phyloP scores from a whole-genome alignment of 164 flowering plant species.

The Tinospora cordifolia region DNA sequence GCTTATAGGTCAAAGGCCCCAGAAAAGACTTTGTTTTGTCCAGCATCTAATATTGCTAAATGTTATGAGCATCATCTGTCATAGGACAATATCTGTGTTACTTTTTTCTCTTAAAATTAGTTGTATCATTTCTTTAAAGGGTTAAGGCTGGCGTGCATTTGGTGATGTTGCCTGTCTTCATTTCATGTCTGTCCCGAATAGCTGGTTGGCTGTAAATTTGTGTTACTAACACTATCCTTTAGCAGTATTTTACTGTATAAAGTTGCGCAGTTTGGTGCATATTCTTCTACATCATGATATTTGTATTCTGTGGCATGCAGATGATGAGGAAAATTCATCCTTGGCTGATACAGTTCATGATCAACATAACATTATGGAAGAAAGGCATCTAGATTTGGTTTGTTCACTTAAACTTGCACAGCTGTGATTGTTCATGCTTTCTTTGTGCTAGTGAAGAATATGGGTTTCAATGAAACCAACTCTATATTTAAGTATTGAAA shows the following conservation, averaged over 20 bases:
- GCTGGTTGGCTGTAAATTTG: not conserved
- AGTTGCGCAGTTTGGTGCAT: not conserved
- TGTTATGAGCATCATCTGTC: not conserved
- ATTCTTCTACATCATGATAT: not conserved
- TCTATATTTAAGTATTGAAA: slow-evolving; percentile 2
- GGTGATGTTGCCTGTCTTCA: not conserved
- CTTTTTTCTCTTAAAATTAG: not conserved
- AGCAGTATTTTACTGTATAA: not conserved
- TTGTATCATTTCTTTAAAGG: not conserved
- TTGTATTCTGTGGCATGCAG: slow-evolving; percentile 12
- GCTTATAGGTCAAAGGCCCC: not conserved
- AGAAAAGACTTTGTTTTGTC: not conserved
- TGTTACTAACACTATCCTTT: not conserved
- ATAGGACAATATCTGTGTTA: not conserved
- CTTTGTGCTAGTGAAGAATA: not conserved
- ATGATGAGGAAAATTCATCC: slow-evolving; percentile 19
- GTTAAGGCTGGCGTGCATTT: slow-evolving; percentile 4
- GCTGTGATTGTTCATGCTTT: not conserved
- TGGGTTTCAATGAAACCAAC: not conserved
- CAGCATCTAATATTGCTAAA: not conserved
- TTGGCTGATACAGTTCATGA: slow-evolving; percentile 2
- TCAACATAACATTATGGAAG: not conserved
- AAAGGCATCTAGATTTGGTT: slow-evolving; percentile 12
- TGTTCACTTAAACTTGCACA: slow-evolving; percentile 8
- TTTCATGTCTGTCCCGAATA: not conserved